A percentile compares a stretch with the other conserved stretches of the same genome.
Evolutionary conservation across 2,329 filamentous ascomycete species (phyloP).

Genomic region (Aaosphaeria pasadenensis): DNA sequence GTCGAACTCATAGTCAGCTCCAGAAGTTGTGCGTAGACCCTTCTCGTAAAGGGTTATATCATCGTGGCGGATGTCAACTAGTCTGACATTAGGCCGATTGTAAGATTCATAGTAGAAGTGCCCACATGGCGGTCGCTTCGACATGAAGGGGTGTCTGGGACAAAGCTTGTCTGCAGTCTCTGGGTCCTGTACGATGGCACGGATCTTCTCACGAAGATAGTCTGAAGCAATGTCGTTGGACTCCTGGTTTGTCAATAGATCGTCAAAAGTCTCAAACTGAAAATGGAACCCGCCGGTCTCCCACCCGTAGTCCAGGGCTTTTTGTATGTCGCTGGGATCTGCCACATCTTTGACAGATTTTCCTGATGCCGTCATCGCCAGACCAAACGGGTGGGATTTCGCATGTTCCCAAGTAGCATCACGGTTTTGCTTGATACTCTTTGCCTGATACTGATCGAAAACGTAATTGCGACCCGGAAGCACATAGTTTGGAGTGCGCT

Average conservation of each 20-base stretch:
- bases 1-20: conserved; percentile 49
- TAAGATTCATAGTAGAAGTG: conserved; percentile 40
- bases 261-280: conserved; percentile 28
- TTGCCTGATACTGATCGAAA: not conserved
- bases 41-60: conserved; percentile 48
- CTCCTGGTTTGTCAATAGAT: not conserved
- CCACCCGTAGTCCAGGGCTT: not conserved
- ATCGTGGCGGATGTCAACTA: conserved; percentile 40
- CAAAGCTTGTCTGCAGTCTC: not conserved
- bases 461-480: not conserved
- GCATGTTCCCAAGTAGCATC: not conserved
- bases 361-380: not conserved
- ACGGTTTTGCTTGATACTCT: not conserved
- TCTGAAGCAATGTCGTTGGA: not conserved
- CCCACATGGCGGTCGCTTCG: conserved; percentile 39
- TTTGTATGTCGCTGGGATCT: not conserved
- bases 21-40: conserved; percentile 46
- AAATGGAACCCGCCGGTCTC: conserved; percentile 19
- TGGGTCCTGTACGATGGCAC: not conserved
- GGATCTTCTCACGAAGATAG: not conserved
- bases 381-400: not conserved
- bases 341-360: not conserved
- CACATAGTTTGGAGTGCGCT: conserved; percentile 57
- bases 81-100: conserved; percentile 44
- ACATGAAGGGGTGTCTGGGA: conserved; percentile 35